Evolutionary conservation across 2,329 filamentous ascomycete genomes (phyloP).

Genomic region (Colletotrichum tanaceti): DNA sequence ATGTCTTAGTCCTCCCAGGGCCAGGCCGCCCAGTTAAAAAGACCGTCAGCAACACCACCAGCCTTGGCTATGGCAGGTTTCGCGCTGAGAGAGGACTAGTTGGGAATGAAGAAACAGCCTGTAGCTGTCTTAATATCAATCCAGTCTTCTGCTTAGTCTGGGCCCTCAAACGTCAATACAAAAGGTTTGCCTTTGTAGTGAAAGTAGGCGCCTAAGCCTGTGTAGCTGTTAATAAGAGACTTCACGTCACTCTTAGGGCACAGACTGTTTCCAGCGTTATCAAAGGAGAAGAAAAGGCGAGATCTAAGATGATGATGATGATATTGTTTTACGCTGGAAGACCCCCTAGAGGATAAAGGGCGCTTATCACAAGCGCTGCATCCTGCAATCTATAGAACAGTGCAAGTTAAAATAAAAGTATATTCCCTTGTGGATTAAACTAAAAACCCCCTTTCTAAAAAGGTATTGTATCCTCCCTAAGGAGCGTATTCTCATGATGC

Average conservation of each 20-base stretch:
- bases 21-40: conserved; percentile 55
- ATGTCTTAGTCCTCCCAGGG: conserved; percentile 45
- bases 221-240: conserved; percentile 4
- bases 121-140: conserved; percentile 51
- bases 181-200: conserved; percentile 51
- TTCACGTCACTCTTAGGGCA: conserved; percentile 43
- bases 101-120: conserved; percentile 57
- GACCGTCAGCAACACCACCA: conserved; percentile 47
- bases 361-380: too few species aligned
- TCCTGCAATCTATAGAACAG: too few species aligned
- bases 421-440: too few species aligned
- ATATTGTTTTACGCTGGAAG: too few species aligned
- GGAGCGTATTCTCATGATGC: too few species aligned
- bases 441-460: too few species aligned
- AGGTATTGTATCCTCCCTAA: too few species aligned
- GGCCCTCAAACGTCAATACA: conserved; percentile 65
- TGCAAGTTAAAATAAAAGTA: too few species aligned
- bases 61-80: conserved; percentile 41
- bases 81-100: conserved; percentile 57
- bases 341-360: too few species aligned
- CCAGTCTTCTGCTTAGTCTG: conserved; percentile 56
- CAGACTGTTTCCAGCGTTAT: conserved; percentile 49
- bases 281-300: conserved; percentile 57
- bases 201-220: conserved; percentile 48
- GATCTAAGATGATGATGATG: too few species aligned